Evolutionary conservation across 2,329 filamentous ascomycete genomes (phyloP).

Genomic region (Fusarium agapanthi): DNA sequence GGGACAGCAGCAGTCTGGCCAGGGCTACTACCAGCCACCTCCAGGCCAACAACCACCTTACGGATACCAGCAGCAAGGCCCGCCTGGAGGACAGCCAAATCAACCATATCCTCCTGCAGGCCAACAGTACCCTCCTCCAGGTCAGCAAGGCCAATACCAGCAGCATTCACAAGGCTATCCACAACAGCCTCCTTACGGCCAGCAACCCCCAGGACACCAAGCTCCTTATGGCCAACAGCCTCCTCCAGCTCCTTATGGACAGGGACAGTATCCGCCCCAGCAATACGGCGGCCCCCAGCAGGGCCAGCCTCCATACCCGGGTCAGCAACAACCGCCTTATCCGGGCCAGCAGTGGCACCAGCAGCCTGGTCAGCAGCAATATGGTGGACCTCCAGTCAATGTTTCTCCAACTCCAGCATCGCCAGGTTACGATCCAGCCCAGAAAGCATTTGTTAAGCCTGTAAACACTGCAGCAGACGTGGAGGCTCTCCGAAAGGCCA

Average conservation of each 20-base stretch:
- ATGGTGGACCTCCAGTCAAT: constrained; percentile 7
- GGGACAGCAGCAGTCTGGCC: constrained; percentile 13
- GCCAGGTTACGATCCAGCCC: constrained; percentile 42
- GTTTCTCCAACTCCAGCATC: constrained; percentile 42
- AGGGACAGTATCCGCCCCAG: constrained; percentile 25
- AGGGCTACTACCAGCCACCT: constrained; percentile 22
- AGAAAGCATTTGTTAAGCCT: constrained; percentile 37
- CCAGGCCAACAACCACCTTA: constrained; percentile 24
- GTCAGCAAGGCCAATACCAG: constrained; percentile 2
- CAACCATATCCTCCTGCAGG: constrained; percentile 19
- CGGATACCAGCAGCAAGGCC: constrained; percentile 13
- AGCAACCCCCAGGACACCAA: constrained; percentile 36
- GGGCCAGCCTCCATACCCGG: constrained; percentile 6
- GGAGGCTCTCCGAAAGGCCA: constrained; percentile 46
- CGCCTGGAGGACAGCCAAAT: background rate
- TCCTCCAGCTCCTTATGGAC: constrained; percentile 12
- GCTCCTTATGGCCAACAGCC: constrained; percentile 11
- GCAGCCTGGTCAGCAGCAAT: constrained; percentile 20
- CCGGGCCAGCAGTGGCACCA: constrained; percentile 35
- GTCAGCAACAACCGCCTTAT: constrained; percentile 4
- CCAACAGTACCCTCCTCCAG: constrained; percentile 6
- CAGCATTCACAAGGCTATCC: constrained; percentile 1
- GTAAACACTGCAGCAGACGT: constrained; percentile 45
- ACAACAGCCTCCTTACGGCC: constrained; percentile 16
- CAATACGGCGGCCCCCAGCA: constrained; percentile 27